A percentile compares a stretch with the other conserved stretches of the same genome.
These are phyloP conservation scores for Zizania palustris DNA, from an alignment of 202 grass and related monocot species.

Conservation along the genomic window DNA sequence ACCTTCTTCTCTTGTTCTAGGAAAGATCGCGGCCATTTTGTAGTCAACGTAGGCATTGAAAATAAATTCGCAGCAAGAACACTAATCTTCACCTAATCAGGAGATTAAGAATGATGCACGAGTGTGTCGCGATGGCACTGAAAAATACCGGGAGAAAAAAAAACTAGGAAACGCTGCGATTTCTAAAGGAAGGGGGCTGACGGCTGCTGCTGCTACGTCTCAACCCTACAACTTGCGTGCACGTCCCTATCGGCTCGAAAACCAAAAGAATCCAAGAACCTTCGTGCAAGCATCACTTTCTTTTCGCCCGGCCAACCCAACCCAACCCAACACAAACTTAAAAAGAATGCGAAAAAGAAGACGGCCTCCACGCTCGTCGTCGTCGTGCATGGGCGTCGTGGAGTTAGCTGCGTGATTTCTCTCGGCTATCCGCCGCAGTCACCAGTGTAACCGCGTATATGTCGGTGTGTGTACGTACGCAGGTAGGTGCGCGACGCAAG, in stretches of 20 bases:
- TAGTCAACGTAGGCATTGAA: not conserved
- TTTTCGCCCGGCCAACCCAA: constrained; percentile 1
- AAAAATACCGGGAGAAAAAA: constrained; percentile 21
- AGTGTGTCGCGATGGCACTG: not conserved
- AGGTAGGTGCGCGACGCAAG: too few relatives aligned
- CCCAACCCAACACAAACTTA: not conserved
- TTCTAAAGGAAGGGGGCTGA: not conserved
- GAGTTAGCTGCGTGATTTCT: not conserved
- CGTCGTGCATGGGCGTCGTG: not conserved
- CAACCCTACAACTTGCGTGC: not conserved
- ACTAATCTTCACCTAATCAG: constrained; percentile 20
- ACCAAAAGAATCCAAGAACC: constrained; percentile 46
- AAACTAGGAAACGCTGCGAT: not conserved
- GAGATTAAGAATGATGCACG: constrained; percentile 24
- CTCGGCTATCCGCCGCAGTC: not conserved
- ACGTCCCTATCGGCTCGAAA: constrained; percentile 27
- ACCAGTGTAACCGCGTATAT: not conserved
- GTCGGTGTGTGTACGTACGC: too few relatives aligned
- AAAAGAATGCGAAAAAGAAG: not conserved
- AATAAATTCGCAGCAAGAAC: too few relatives aligned
- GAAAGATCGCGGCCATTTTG: not conserved
- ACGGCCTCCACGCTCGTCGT: not conserved
- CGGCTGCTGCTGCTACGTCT: not conserved
- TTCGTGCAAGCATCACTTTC: constrained; percentile 37
- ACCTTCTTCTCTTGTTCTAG: not conserved